phyloP scores from a whole-genome alignment of 2,329 filamentous ascomycete genomes.

The Mycocentrospora acerina region DNA sequence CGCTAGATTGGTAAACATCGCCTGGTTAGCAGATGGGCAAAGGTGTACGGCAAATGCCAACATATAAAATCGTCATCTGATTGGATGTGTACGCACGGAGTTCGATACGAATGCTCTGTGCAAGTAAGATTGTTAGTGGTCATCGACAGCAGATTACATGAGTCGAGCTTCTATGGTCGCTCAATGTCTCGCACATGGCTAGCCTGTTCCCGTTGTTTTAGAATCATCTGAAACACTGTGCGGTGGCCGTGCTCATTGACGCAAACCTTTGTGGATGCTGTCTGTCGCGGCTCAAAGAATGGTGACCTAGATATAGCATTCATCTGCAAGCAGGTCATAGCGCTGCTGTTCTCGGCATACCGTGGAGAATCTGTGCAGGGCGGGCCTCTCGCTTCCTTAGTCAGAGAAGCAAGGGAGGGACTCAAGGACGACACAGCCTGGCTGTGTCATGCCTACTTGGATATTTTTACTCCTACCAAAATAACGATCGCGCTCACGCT shows the following conservation, averaged over 20 bases:
- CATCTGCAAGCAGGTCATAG: slow-evolving; percentile 34
- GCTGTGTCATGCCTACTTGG: slow-evolving; percentile 31
- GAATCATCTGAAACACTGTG: slow-evolving; percentile 31
- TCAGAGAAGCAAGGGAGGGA: slow-evolving; percentile 37
- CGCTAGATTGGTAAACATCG: slow-evolving; percentile 37
- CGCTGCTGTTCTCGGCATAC: slow-evolving; percentile 31
- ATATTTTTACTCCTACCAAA: slow-evolving; percentile 28
- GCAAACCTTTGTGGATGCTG: slow-evolving; percentile 29
- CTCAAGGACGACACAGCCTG: slow-evolving; percentile 25
- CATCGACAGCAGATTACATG: slow-evolving; percentile 36
- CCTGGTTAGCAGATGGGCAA: slow-evolving; percentile 42
- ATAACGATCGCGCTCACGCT: slow-evolving; percentile 36
- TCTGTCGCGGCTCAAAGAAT: slow-evolving; percentile 26
- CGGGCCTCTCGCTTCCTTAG: slow-evolving; percentile 31
- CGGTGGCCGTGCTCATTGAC: slow-evolving; percentile 39
- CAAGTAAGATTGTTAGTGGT: slow-evolving; percentile 41
- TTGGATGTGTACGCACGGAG: slow-evolving; percentile 43
- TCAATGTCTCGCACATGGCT: slow-evolving; percentile 36
- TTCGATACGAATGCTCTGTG: slow-evolving; percentile 37
- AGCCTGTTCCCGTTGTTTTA: slow-evolving; percentile 27
- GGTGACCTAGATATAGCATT: slow-evolving; percentile 35
- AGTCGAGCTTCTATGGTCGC: slow-evolving; percentile 33
- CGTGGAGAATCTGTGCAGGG: slow-evolving; percentile 25
- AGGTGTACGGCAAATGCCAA: slow-evolving; percentile 37
- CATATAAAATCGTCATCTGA: slow-evolving; percentile 34